Conservation (phyloP, 208 protist genomes). For the Strigomonas galati region DNA sequence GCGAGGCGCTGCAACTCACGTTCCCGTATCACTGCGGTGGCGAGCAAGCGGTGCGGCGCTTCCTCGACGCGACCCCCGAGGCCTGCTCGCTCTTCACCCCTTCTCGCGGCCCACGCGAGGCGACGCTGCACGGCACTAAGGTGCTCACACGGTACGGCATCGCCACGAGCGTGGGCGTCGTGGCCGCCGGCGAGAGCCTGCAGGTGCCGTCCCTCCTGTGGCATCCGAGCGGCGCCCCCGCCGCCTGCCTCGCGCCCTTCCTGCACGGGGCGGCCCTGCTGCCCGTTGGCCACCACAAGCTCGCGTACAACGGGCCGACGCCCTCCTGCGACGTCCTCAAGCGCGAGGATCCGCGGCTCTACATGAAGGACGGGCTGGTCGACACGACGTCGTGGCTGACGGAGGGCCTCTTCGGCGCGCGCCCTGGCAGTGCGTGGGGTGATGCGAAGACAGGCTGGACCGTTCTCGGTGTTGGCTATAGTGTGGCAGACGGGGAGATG, state of each 20-base stretch:
- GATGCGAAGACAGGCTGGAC: neutral
- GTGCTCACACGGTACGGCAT: conserved; percentile 75
- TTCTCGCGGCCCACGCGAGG: conserved; percentile 24
- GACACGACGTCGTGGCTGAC: conserved; percentile 65
- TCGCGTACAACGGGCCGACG: conserved; percentile 76
- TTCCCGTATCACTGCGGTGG: conserved; percentile 84
- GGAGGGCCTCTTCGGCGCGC: conserved; percentile 68
- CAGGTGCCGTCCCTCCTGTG: conserved; percentile 48
- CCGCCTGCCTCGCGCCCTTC: conserved; percentile 65
- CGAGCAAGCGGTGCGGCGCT: conserved; percentile 59
- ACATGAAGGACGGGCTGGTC: conserved; percentile 43
- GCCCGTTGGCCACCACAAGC: conserved; percentile 43
- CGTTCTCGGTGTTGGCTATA: conserved; percentile 63
- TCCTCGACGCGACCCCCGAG: conserved; percentile 68
- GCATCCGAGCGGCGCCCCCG: conserved; percentile 68
- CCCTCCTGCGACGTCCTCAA: conserved; percentile 35
- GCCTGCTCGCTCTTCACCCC: conserved; percentile 25
- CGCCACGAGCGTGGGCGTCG: conserved; percentile 65
- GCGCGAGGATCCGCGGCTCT: conserved; percentile 50
- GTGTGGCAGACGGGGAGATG: conserved; percentile 44
- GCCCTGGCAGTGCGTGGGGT: conserved; percentile 33
- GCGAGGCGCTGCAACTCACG: conserved; percentile 40
- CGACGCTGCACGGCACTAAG: conserved; percentile 58
- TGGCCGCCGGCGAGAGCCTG: conserved; percentile 16
- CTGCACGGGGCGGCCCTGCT: conserved; percentile 52